Evolutionary conservation across 1,284 basidiomycete genomes (phyloP), one percentile per base, ranked within the genome.

Genomic region (Cryptococcus maquisensis): DNA sequence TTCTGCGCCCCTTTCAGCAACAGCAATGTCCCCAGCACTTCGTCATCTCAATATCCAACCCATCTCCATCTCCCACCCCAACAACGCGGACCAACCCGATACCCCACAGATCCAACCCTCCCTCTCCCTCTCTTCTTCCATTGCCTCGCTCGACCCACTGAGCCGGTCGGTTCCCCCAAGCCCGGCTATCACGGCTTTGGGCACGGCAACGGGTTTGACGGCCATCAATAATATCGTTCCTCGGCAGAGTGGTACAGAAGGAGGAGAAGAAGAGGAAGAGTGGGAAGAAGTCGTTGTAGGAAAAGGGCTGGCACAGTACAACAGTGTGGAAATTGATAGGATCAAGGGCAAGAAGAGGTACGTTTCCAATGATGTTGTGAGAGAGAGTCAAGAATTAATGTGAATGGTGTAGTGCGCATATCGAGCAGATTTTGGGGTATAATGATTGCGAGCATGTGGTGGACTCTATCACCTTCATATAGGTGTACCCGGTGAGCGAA

Each of bases 401-500:
- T 57, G 41, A 35, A 43, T 38, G 35, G 13, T 47, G 5, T 68
- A 95, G 94, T 65, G 86, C 90, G 0, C 83, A 89, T 56, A 86
- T 98, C 42, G 79, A 86, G 15, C 83, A 86, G 59, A 71, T 92
- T 9, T 77, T 98, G 39, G 95, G 92, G 0, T 97, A 97, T 74
- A 89, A 88, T 18, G 95, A 98, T 71, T 90, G 90, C 36, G 93
- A 97, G 69, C 92, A 98, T 77, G 90, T 98, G 37, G 94, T 96
- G 4, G 95, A 98, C 67, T 89, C 90, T 65, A 86, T 95, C 64
- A 70, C 67, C 13, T 66, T 74, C 12, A 60, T 72, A 36, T 67
- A 48, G 44, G 15, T 42, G 18, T 3, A 12, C 10, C 18, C 12
- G 23, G 40, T 12, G 12, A 6, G 4, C 6, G 4, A 6, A 40